phyloP scores from a whole-genome alignment of 805 yeast species.

The Suhomyces canberraensis region DNA sequence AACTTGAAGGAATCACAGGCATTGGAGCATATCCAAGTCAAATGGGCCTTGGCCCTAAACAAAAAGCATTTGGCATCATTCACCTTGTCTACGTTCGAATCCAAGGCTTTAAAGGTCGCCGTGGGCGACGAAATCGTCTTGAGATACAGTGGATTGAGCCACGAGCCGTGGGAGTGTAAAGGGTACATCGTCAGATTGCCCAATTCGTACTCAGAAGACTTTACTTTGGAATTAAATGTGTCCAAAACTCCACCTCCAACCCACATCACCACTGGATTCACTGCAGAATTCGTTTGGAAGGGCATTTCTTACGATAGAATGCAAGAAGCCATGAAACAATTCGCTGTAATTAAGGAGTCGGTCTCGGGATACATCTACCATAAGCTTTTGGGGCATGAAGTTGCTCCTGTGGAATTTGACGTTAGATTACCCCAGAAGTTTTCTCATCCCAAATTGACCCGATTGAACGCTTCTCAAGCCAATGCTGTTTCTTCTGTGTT shows the following conservation, averaged over 20 bases:
- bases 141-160: constrained; percentile 54
- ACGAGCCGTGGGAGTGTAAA: constrained; percentile 64
- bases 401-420: constrained; percentile 59
- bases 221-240: constrained; percentile 64
- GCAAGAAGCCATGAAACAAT: constrained; percentile 70
- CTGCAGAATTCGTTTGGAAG: constrained; percentile 88
- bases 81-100: constrained; percentile 62
- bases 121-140: constrained; percentile 82
- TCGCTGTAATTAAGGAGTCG: constrained; percentile 68
- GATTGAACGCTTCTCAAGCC: constrained; percentile 73
- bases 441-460: constrained; percentile 64
- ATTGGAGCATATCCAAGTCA: constrained; percentile 65
- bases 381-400: constrained; percentile 76
- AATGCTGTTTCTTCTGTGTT: constrained; percentile 71
- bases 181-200: constrained; percentile 78
- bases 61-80: constrained; percentile 69
- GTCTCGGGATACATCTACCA: constrained; percentile 75
- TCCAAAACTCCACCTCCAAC: constrained; percentile 43
- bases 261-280: constrained; percentile 59
- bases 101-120: constrained; percentile 62
- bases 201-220: constrained; percentile 58
- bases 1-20: constrained; percentile 74
- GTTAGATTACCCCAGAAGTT: constrained; percentile 58
- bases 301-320: constrained; percentile 79
- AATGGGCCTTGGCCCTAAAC: constrained; percentile 70